A percentile compares a stretch with the other conserved stretches of the same genome.
Evolutionary conservation across 1,139 yeast species (phyloP).

Genomic region (Geotrichum citri-aurantii): DNA sequence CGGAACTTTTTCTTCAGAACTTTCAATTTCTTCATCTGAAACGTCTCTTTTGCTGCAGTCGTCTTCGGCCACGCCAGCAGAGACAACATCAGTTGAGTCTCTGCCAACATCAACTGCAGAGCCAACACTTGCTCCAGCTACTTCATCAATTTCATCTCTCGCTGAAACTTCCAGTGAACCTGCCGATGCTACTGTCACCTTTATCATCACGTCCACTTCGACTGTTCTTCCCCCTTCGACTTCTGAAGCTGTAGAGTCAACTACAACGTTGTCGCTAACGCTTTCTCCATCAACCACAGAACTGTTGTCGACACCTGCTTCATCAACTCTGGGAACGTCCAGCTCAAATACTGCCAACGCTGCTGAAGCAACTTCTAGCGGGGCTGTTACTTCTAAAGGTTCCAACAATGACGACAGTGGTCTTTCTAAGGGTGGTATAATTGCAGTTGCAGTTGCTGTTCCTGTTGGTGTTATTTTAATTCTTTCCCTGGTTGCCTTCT

Average conservation of each 20-base stretch:
- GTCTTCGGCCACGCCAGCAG: background rate
- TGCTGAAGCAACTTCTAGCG: conserved; percentile 2
- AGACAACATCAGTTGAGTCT: background rate
- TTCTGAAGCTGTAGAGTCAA: conserved; percentile 1
- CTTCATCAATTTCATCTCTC: background rate
- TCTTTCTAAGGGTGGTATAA: conserved; percentile 8
- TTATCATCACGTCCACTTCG: conserved; percentile 18
- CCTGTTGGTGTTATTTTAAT: conserved; percentile 16
- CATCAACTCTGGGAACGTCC: background rate
- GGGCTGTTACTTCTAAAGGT: background rate
- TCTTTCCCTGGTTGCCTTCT: conserved; percentile 10
- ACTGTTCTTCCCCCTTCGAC: conserved; percentile 4
- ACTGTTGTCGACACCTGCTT: background rate
- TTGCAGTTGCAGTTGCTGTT: conserved; percentile 18
- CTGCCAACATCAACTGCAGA: background rate
- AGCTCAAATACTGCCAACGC: background rate
- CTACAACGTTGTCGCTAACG: background rate
- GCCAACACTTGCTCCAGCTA: background rate
- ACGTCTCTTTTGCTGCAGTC: background rate
- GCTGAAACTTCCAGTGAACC: conserved; percentile 2
- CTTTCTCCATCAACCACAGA: background rate
- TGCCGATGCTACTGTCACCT: conserved; percentile 18
- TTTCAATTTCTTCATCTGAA: background rate
- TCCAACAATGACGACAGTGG: background rate
- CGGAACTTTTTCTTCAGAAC: background rate